Percentiles rank a stretch among this genome's conserved stretches.
These are phyloP conservation scores for Mycena latifolia DNA, from an alignment of 768 basidiomycete genomes.

Conservation along the genomic window DNA sequence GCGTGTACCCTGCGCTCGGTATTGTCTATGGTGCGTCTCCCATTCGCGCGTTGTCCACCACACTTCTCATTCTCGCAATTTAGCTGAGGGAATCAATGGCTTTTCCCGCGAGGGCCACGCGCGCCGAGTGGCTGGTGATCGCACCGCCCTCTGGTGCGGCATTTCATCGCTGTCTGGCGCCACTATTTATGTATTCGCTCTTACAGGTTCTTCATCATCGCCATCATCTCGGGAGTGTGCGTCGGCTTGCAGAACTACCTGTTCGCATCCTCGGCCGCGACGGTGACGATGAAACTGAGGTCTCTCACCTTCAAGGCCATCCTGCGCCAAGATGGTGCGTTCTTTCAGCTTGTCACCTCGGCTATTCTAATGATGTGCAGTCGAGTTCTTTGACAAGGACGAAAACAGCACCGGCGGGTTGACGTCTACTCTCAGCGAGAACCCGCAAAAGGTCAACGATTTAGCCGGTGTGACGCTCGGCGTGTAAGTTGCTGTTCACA, in stretches of 20 bases:
- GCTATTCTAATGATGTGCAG: constrained; percentile 45
- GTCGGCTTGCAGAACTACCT: constrained; percentile 77
- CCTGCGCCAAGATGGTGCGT: constrained; percentile 87
- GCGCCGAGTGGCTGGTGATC: constrained; percentile 70
- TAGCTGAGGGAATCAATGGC: constrained; percentile 68
- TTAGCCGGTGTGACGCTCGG: constrained; percentile 91
- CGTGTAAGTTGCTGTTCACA: constrained; percentile 60
- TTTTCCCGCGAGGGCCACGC: constrained; percentile 61
- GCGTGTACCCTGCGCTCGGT: constrained; percentile 70
- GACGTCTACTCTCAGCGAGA: constrained; percentile 84
- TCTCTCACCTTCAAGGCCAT: constrained; percentile 82
- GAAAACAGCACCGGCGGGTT: constrained; percentile 86
- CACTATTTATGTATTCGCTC: too few relatives aligned
- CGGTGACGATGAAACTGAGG: constrained; percentile 78
- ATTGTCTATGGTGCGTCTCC: constrained; percentile 21
- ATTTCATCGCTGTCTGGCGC: too few relatives aligned
- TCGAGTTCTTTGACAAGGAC: constrained; percentile 92
- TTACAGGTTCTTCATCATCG: constrained; percentile 75
- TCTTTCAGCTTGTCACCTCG: background rate
- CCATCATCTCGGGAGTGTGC: constrained; percentile 81
- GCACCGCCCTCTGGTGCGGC: constrained; percentile 72
- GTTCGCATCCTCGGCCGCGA: constrained; percentile 77
- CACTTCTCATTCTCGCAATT: constrained; percentile 1
- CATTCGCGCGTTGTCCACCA: background rate
- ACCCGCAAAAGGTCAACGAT: constrained; percentile 91